Evolutionary conservation across 768 basidiomycete species (phyloP).

Genomic region (Russula compacta): DNA sequence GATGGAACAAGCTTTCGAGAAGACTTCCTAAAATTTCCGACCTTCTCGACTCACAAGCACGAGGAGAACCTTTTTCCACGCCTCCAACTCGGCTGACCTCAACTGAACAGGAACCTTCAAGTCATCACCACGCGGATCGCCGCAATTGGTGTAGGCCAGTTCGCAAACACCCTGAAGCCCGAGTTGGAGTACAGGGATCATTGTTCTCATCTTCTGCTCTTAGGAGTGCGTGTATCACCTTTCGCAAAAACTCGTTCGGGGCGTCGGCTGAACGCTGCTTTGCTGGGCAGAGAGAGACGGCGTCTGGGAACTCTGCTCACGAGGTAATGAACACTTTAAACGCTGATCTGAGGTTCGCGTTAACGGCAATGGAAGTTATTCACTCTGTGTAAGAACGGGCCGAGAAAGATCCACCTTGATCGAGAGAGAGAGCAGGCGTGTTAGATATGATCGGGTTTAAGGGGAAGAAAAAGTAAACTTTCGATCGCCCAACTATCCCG

Average conservation of each 20-base stretch:
- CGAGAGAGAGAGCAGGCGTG: not conserved
- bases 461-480: slow-evolving; percentile 5
- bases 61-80: not conserved
- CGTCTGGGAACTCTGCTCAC: slow-evolving; percentile 10
- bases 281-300: slow-evolving; percentile 10
- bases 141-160: not conserved
- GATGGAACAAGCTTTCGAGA: not conserved
- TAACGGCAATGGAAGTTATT: not conserved
- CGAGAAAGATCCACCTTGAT: slow-evolving; percentile 13
- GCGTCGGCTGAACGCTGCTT: not conserved
- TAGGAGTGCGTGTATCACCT: not conserved
- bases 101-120: not conserved
- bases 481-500: slow-evolving; percentile 9
- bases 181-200: not conserved
- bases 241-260: not conserved
- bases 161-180: not conserved
- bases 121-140: slow-evolving; percentile 2
- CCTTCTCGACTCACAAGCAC: not conserved
- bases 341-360: slow-evolving; percentile 14
- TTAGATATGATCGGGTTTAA: slow-evolving; percentile 14
- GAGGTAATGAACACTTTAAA: slow-evolving; percentile 15
- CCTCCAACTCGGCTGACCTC: not conserved
- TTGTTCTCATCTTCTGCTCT: not conserved
- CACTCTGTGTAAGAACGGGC: slow-evolving; percentile 5
- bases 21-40: not conserved